These are phyloP conservation scores for Berkeleyomyces rouxiae DNA, from an alignment of 2,329 filamentous ascomycete genomes.

Conservation along the genomic window DNA sequence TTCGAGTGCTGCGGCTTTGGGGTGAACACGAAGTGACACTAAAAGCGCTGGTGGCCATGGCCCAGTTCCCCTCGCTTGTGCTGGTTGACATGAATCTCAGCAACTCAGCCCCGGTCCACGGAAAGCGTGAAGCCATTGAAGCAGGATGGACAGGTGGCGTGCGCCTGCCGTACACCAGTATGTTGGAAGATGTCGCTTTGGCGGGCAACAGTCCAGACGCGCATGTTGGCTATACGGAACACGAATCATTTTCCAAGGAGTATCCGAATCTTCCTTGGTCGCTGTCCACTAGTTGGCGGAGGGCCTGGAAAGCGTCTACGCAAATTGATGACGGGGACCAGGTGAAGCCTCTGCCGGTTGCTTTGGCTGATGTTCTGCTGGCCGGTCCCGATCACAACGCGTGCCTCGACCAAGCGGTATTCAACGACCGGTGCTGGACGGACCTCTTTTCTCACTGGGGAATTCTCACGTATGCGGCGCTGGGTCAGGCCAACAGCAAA, in stretches of 20 bases:
- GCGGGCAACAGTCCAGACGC: not conserved
- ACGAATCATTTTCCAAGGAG: not conserved
- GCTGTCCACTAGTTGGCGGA: not conserved
- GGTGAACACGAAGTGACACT: slow-evolving; percentile 23
- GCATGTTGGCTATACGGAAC: not conserved
- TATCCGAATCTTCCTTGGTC: not conserved
- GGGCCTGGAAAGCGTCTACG: no score
- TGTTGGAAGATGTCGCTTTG: not conserved
- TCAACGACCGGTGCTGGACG: slow-evolving; percentile 1
- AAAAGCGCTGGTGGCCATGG: slow-evolving; percentile 25
- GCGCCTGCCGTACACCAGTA: not conserved
- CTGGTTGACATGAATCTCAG: slow-evolving; percentile 23
- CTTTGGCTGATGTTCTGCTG: no score
- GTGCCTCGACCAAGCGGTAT: no score
- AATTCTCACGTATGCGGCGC: slow-evolving; percentile 10
- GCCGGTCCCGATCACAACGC: no score
- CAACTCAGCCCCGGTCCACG: not conserved
- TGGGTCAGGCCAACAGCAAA: slow-evolving; percentile 7
- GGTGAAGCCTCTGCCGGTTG: no score
- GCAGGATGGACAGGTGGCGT: not conserved
- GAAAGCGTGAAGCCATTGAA: not conserved
- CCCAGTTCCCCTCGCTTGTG: slow-evolving; percentile 28
- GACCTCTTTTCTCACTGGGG: slow-evolving; percentile 23
- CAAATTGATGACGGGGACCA: no score
- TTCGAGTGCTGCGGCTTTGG: slow-evolving; percentile 32